Conservation (phyloP, 2,329 filamentous ascomycete species). For the Fusarium burgessii region DNA sequence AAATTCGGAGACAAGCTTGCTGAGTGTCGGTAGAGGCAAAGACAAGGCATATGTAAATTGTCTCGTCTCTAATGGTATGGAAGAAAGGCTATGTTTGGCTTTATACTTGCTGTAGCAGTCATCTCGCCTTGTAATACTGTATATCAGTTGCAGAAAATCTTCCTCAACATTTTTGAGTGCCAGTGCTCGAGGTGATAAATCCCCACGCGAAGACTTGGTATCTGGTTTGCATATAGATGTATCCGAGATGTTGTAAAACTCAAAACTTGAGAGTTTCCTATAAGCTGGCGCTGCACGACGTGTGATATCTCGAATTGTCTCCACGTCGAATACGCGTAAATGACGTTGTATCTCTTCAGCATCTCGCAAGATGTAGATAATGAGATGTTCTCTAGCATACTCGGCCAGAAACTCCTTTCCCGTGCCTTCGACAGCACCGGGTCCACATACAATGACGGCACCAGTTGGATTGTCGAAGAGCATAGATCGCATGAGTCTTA, state of each 20-base stretch:
- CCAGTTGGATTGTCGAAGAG: background rate
- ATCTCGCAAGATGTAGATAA: conserved; percentile 7
- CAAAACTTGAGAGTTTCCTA: background rate
- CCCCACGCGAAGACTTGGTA: background rate
- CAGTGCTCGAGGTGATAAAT: conserved; percentile 3
- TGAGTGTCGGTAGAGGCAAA: background rate
- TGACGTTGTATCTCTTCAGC: background rate
- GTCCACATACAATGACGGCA: conserved; percentile 7
- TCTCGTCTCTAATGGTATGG: background rate
- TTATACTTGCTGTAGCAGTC: background rate
- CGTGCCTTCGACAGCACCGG: conserved; percentile 7
- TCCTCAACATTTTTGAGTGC: conserved; percentile 14
- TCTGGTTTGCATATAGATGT: background rate
- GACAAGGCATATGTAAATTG: background rate
- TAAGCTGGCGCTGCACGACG: conserved; percentile 9
- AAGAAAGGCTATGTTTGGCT: background rate
- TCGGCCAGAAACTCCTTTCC: conserved; percentile 11
- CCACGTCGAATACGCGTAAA: background rate
- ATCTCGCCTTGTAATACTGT: background rate
- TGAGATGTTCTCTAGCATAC: background rate
- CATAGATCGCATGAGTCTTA: conserved; percentile 4
- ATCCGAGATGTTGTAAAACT: conserved; percentile 13
- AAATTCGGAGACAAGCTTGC: background rate
- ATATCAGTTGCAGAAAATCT: conserved; percentile 5
- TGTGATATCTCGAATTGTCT: background rate